These are phyloP conservation scores for Salvia miltiorrhiza DNA, from an alignment of 257 asterid genomes.

Conservation along the genomic window DNA sequence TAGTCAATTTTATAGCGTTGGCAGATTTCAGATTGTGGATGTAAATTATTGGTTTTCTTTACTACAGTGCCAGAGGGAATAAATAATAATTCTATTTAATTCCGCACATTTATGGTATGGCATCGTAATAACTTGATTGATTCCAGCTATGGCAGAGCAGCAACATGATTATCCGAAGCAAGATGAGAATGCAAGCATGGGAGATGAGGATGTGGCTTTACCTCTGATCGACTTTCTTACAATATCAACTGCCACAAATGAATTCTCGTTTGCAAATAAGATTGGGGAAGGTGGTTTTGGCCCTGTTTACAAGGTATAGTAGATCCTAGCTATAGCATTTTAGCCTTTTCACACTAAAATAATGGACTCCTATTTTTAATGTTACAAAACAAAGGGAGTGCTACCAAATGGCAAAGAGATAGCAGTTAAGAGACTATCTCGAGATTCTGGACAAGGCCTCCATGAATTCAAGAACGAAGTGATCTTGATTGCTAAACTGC, in stretches of 20 bases:
- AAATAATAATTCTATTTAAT: too few relatives aligned
- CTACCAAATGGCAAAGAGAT: conserved; percentile 26
- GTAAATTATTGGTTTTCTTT: too few relatives aligned
- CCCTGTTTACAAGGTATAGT: conserved; percentile 37
- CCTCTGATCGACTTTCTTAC: conserved; percentile 46
- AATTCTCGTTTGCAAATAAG: conserved; percentile 30
- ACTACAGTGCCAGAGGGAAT: too few relatives aligned
- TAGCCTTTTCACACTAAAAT: neutral
- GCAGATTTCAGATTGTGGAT: neutral
- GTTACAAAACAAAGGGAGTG: conserved; percentile 23
- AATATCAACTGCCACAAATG: conserved; percentile 36
- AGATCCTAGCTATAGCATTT: neutral
- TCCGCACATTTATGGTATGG: neutral
- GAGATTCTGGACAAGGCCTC: conserved; percentile 34
- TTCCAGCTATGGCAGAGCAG: neutral
- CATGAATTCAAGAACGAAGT: conserved; percentile 42
- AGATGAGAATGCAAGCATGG: conserved; percentile 9
- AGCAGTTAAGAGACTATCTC: conserved; percentile 37
- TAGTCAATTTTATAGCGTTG: neutral
- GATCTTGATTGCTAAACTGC: conserved; percentile 29
- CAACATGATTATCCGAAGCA: conserved; percentile 1
- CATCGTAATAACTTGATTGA: neutral
- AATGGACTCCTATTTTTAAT: neutral
- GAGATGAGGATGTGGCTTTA: conserved; percentile 46
- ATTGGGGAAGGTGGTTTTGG: conserved; percentile 58